These are phyloP conservation scores for Yamadazyma phyllophila DNA, from an alignment of 805 yeast species.

Conservation along the genomic window DNA sequence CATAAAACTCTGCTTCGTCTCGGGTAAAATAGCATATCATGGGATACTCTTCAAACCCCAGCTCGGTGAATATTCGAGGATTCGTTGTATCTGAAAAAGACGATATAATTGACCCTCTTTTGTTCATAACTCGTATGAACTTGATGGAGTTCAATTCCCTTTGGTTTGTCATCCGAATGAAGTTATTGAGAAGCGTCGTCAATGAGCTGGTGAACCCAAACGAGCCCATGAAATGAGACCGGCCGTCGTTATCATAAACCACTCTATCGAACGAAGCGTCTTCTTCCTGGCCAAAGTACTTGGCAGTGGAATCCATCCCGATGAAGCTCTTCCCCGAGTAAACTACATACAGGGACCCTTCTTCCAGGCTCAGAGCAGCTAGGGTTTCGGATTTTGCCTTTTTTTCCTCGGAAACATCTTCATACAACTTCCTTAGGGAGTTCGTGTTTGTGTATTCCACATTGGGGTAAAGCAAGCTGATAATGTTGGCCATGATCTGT, in stretches of 20 bases:
- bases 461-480: conserved; percentile 4
- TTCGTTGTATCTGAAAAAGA: conserved; percentile 12
- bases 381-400: neutral
- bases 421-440: neutral
- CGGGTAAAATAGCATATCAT: conserved; percentile 6
- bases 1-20: conserved; percentile 10
- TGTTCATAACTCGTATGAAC: conserved; percentile 11
- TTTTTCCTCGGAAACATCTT: neutral
- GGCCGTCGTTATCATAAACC: conserved; percentile 12
- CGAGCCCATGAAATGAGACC: conserved; percentile 11
- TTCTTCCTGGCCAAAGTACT: conserved; percentile 4
- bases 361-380: neutral
- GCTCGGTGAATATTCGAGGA: conserved; percentile 4
- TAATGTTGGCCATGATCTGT: conserved; percentile 6
- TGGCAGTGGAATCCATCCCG: neutral
- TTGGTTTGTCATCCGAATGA: conserved; percentile 6
- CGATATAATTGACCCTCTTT: conserved; percentile 12
- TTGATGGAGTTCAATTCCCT: conserved; percentile 6
- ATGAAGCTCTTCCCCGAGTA: conserved; percentile 11
- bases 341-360: conserved; percentile 4
- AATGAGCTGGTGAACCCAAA: conserved; percentile 11
- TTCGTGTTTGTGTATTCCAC: conserved; percentile 6
- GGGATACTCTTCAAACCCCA: conserved; percentile 5
- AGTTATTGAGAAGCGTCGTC: conserved; percentile 9
- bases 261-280: conserved; percentile 9